Base-by-base conservation (phyloP, 2,329 filamentous ascomycete species). In the Paraphoma sp. region DNA sequence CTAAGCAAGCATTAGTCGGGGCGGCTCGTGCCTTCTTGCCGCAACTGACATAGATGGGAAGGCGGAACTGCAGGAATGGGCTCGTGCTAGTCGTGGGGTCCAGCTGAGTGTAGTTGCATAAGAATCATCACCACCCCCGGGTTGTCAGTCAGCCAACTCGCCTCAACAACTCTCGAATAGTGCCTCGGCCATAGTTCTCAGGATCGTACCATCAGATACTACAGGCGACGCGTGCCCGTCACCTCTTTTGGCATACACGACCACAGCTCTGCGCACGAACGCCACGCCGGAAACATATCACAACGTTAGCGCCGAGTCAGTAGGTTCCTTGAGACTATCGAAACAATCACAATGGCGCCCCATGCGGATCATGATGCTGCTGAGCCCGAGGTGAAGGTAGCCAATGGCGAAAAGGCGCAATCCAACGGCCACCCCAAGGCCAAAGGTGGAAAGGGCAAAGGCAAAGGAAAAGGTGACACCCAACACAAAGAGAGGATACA, bases 401-500 rank as follows among this genome's bases (percentile, higher is more conserved):
- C 40, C 10, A 42, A 42, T n/a, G 16, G 16, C 40, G 40, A 42
- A 7, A 30, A 43, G 38, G 6, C 16, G 38, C 38, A 43, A 48
- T 23, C 23, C 16, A n/a, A 6, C 43, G 33, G 31, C 17, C 11
- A 17, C 28, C 11, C 51, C 30, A 44, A 53, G 29, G 51, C 16
- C 11, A 48, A 48, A 43, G 45, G 45, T 16, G 53, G 48, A 38
- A 51, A 56, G 17, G 29, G 30, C n/a, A 56, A 56, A 31, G 40
- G 45, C 16, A 50, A 56, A 17, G 10, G 17, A 3, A 56, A 46
- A 47, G 23, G 10, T 10, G 46, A 54, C 7, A 9, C 30, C 36
- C n/a, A 45, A 11, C 44, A 8, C 48, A 56, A 53, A 18, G 52
- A 56, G 38, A 43, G 56, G 16, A 52, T 59, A 18, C 56, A 55